Percentiles rank a stretch among this genome's conserved stretches.
Evolutionary conservation across 192 early-diverging fungal genomes (phyloP).

Genomic region (Coemansia sp.): DNA sequence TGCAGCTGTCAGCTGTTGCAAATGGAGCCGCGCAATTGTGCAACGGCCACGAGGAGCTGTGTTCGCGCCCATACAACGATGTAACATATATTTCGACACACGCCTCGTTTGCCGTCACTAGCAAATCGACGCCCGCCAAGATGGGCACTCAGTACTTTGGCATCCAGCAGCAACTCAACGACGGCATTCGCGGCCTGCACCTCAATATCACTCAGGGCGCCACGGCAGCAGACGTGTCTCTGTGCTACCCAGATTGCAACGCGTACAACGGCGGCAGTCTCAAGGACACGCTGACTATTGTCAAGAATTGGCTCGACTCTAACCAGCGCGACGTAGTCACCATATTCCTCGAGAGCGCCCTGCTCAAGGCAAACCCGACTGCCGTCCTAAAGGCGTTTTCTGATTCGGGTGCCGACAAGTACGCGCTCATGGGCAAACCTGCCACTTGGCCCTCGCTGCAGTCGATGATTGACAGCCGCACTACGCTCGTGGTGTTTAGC

Average conservation of each 20-base stretch:
- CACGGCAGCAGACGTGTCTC: constrained; percentile 19
- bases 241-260: constrained; percentile 50
- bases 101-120: constrained; percentile 46
- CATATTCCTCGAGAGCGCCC: constrained; percentile 41
- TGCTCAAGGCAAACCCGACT: constrained; percentile 25
- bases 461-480: constrained; percentile 38
- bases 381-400: constrained; percentile 39
- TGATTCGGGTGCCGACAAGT: constrained; percentile 36
- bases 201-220: constrained; percentile 42
- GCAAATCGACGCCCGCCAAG: constrained; percentile 7
- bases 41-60: constrained; percentile 52
- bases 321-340: constrained; percentile 51
- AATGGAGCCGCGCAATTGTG: constrained; percentile 20
- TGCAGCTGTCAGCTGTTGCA: constrained; percentile 23
- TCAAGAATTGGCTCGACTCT: constrained; percentile 44
- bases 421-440: constrained; percentile 38
- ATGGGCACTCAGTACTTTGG: constrained; percentile 52
- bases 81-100: constrained; percentile 45
- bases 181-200: constrained; percentile 54
- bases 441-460: constrained; percentile 39
- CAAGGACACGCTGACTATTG: constrained; percentile 27
- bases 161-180: constrained; percentile 44
- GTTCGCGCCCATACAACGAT: constrained; percentile 47
- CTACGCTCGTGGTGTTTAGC: constrained; percentile 51
- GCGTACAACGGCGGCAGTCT: constrained; percentile 48